These are phyloP conservation scores for Beauveria sp. DNA, from an alignment of 2,329 filamentous ascomycete species.

Conservation along the genomic window DNA sequence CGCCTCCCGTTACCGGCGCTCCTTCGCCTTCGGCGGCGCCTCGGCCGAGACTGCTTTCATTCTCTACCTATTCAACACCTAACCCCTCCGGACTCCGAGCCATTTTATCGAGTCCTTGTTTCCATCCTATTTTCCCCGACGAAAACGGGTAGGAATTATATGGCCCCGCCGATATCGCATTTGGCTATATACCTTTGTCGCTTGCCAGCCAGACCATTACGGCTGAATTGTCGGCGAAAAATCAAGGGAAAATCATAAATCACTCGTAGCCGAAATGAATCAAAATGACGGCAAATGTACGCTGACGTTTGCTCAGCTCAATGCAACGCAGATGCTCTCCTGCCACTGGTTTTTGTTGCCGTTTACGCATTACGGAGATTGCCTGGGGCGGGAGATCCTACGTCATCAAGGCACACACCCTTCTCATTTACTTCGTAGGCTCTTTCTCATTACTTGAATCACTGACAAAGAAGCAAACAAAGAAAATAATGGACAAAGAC, in stretches of 20 bases:
- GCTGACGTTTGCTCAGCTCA: not conserved
- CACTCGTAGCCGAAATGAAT: conserved; percentile 4
- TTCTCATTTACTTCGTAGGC: not conserved
- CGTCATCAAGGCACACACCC: not conserved
- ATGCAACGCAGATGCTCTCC: not conserved
- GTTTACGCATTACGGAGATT: not conserved
- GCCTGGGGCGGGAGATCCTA: not conserved
- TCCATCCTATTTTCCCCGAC: conserved; percentile 5
- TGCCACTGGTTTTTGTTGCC: not conserved
- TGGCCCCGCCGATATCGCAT: conserved; percentile 1
- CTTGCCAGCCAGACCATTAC: not conserved
- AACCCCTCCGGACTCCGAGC: conserved; percentile 4
- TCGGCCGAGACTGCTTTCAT: not conserved
- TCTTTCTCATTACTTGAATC: not conserved
- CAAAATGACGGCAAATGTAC: conserved; percentile 1
- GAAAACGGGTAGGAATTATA: not conserved
- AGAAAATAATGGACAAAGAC: not conserved
- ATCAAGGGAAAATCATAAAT: not conserved
- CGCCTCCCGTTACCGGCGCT: not conserved
- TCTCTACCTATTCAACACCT: not conserved
- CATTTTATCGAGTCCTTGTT: not conserved
- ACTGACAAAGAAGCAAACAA: not conserved
- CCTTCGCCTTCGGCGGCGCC: not conserved
- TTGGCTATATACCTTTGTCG: not conserved
- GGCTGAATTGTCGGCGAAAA: not conserved